Evolutionary conservation across 2,329 filamentous ascomycete species (phyloP), one percentile per base, ranked within the genome.

Genomic region (Diaporthe destruens): DNA sequence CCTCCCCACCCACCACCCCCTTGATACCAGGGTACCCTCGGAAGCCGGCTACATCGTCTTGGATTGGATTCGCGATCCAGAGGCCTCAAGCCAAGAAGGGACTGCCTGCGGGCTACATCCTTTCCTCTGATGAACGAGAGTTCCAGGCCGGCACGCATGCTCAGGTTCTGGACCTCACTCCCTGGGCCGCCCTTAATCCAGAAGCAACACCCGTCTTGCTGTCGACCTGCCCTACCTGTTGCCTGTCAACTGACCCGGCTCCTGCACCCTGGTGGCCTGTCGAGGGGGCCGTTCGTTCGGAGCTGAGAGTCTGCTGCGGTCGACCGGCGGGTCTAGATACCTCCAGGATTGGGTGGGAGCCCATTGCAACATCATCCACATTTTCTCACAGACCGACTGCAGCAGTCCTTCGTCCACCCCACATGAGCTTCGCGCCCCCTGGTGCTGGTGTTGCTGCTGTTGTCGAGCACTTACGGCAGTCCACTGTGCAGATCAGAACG

Each of bases 351-450:
- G 59, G 59, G 59, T 65, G 59, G 59, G 25, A 49, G 59, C 59
- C 53, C 59, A 53, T 34, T 71, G 67, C 71, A 55, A 73, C 71
- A 59, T 56, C 65, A 69, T 59, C 67, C 71, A 59, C 71, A 55
- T 39, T 47, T 25, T 49, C 42, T 73, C 57, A 34, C 42, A 59
- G 53, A 66, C 68, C 71, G 70, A 71, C 71, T 47, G 55, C 67
- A 67, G 47, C 59, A 67, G 42, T 42, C 32, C 34, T 42, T 57
- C 67, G 39, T 55, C 36, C 53, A 65, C 59, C 59, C 44, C 59
- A 65, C 61, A 51, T 56, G 59, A 55, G 69, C 55, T 56, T 44
- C 59, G 59, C 47, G 72, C 36, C 69, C 72, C 61, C 34, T 63
- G 55, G 61, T 34, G 34, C 51, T 51, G 61, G 49, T 42, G 39